phyloP scores from a whole-genome alignment of 345 rosid species.

The Atalantia buxifolia region DNA sequence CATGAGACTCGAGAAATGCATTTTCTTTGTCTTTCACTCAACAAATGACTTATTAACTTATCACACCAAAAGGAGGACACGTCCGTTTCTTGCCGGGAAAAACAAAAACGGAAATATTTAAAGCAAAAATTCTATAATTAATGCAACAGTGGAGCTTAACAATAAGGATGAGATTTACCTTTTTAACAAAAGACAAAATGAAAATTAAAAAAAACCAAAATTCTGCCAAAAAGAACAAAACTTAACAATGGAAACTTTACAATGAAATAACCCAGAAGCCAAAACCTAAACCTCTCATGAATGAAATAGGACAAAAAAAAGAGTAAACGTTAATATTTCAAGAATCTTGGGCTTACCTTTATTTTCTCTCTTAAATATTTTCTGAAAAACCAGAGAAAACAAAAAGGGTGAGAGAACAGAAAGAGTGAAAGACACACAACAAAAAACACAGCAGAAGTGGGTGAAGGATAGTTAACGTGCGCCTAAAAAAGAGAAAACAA shows the following conservation, averaged over 20 bases:
- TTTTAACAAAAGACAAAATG: conserved; percentile 17
- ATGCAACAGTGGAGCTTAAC: conserved; percentile 47
- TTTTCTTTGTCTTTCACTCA: conserved; percentile 1
- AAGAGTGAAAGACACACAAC: conserved; percentile 1
- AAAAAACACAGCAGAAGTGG: no score
- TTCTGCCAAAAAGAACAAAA: not conserved
- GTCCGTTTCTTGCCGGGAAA: not conserved
- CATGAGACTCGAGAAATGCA: conserved; percentile 2
- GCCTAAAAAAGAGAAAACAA: no score
- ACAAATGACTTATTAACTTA: conserved; percentile 19
- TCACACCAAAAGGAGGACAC: conserved; percentile 13
- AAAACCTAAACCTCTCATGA: not conserved
- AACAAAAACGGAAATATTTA: not conserved
- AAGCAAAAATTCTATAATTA: conserved; percentile 8
- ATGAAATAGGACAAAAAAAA: not conserved
- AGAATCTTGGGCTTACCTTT: conserved; percentile 2
- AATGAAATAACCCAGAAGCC: not conserved
- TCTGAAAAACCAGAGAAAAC: not conserved
- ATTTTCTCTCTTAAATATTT: not conserved
- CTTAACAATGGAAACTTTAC: not conserved
- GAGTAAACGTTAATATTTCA: not conserved
- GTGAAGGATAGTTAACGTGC: no score
- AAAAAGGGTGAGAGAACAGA: not conserved
- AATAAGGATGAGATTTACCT: conserved; percentile 9
- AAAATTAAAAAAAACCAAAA: not conserved